These are phyloP conservation scores for Botrytis hyacinthi DNA, from an alignment of 2,329 filamentous ascomycete species.

Conservation along the genomic window DNA sequence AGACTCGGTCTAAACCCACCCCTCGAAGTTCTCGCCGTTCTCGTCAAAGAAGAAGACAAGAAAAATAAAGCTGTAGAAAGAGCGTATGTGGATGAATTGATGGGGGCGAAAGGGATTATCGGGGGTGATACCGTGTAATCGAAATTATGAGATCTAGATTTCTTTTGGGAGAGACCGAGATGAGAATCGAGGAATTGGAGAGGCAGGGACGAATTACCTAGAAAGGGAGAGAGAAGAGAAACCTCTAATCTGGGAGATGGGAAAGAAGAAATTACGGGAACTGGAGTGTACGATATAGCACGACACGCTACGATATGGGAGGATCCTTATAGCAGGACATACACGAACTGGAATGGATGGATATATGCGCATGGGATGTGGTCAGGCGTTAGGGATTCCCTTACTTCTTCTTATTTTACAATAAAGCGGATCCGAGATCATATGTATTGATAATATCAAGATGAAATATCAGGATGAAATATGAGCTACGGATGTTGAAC, in stretches of 20 bases:
- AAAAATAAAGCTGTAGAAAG: slow-evolving; percentile 55
- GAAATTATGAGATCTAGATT: background rate
- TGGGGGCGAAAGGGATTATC: slow-evolving; percentile 46
- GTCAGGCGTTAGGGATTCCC: background rate
- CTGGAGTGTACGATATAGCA: background rate
- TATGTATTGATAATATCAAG: background rate
- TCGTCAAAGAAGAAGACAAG: slow-evolving; percentile 67
- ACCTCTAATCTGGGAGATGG: no score
- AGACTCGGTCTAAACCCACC: slow-evolving; percentile 81
- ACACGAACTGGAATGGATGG: background rate
- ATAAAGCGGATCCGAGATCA: background rate
- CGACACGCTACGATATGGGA: background rate
- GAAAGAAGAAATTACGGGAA: background rate
- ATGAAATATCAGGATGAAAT: background rate
- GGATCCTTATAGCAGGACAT: background rate
- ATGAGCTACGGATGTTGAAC: background rate
- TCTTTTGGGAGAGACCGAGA: background rate
- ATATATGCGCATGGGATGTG: background rate
- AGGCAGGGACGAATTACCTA: background rate
- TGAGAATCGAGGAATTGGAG: background rate
- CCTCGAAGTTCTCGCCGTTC: slow-evolving; percentile 82
- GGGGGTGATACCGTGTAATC: slow-evolving; percentile 21
- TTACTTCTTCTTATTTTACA: background rate
- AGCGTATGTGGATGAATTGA: slow-evolving; percentile 71
- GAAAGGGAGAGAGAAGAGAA: background rate